Evolutionary conservation across 306 rosid genomes (phyloP), one percentile per base, ranked within the genome.

Genomic region (Erythrophleum fordii): DNA sequence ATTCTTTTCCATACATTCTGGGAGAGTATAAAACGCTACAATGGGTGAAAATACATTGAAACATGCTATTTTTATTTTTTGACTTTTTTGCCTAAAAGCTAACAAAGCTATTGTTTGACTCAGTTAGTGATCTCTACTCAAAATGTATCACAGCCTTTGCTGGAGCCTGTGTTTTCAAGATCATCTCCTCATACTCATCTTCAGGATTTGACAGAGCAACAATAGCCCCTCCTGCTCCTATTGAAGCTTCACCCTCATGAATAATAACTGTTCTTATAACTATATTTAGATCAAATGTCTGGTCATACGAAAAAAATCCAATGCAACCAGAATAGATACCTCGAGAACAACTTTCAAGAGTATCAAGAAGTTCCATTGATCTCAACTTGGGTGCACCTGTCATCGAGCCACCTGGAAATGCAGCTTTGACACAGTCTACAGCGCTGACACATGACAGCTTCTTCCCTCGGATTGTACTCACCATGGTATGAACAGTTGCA

Each of bases 181-280:
- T 45, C 99, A 95, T 95, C 88, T 95, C 99, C 49, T 92, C 93
- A 17, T 91, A 93, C 77, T 96, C 99, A 17, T 92, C 97, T 85
- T 87, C 89, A 7, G 99, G 94, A 83, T 92, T 92, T 48, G 98
- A 96, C 62, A 92, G 80, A 55, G 98, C 97, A 77, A 92, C 87
- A 73, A 96, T 89, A 68, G 98, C 99, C 44, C 99, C 99, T 85
- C 99, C 99, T n/a, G 97, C 99, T 73, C 99, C 99, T 13, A 93
- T 92, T 17, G 99, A 93, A 81, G 97, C 99, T 82, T 96, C 97
- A 72, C 91, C 94, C 72, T 88, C 86, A 23, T 90, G 94, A 79
- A 96, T 62, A 59, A 96, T 88, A 26, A 93, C 85, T 16, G 99
- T 96, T 88, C 99, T 88, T 81, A 96, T 96, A 48, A 93, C 99